These are phyloP conservation scores for Annulohypoxylon moriforme DNA, from an alignment of 495 filamentous ascomycete genomes.

Conservation along the genomic window DNA sequence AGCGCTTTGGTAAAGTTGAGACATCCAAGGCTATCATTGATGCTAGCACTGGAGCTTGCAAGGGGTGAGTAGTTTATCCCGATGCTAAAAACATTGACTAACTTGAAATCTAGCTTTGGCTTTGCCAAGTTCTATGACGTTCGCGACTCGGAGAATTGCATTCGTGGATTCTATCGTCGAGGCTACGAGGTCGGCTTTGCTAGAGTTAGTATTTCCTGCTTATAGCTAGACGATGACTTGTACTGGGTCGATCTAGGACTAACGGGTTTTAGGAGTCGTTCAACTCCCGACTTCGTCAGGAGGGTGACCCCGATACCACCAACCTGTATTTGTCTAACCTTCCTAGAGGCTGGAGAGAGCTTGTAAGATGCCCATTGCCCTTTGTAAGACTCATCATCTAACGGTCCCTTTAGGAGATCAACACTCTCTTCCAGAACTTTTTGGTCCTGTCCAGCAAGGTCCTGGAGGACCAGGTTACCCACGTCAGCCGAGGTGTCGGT, in stretches of 20 bases:
- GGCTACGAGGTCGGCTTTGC: conserved; percentile 98
- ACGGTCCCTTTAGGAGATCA: conserved; percentile 66
- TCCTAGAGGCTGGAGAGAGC: conserved; percentile 84
- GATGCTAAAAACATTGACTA: conserved; percentile 25
- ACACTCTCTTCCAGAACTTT: conserved; percentile 83
- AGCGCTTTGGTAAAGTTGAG: conserved; percentile 88
- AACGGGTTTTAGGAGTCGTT: conserved; percentile 79
- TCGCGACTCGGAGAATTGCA: conserved; percentile 91
- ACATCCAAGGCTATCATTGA: conserved; percentile 98
- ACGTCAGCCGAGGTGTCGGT: conserved; percentile 91
- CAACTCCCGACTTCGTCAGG: conserved; percentile 92
- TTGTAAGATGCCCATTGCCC: conserved; percentile 62
- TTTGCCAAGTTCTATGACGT: conserved; percentile 94
- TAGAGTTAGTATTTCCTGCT: conserved; percentile 64
- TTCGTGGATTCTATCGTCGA: conserved; percentile 91
- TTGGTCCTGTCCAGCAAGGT: conserved; percentile 91
- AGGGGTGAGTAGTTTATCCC: conserved; percentile 73
- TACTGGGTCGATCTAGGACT: background rate
- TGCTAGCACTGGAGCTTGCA: conserved; percentile 87
- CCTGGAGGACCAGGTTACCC: conserved; percentile 83
- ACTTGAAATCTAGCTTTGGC: conserved; percentile 74
- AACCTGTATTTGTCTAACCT: conserved; percentile 98
- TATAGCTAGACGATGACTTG: background rate
- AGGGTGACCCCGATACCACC: conserved; percentile 85
- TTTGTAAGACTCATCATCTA: conserved; percentile 11